phyloP scores from a whole-genome alignment of 148 eudicot species.

The Heliosperma pusillum region DNA sequence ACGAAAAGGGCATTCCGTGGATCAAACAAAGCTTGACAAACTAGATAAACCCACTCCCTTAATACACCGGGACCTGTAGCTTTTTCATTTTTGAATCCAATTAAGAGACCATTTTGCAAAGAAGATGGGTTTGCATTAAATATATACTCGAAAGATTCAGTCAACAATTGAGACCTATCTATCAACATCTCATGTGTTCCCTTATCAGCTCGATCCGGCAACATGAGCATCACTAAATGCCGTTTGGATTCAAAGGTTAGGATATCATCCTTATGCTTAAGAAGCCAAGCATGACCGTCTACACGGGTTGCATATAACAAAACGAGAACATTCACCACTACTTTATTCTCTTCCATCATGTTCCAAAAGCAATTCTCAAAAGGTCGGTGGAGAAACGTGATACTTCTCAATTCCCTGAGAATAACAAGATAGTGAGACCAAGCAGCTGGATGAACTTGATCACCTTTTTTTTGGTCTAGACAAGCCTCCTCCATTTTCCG shows the following conservation, averaged over 20 bases:
- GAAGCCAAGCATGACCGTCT: slow-evolving; percentile 68
- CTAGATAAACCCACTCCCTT: slow-evolving; percentile 90
- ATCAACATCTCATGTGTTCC: slow-evolving; percentile 88
- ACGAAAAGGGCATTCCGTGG: slow-evolving; percentile 80
- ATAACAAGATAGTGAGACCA: slow-evolving; percentile 62
- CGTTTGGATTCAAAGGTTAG: slow-evolving; percentile 75
- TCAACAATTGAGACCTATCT: slow-evolving; percentile 70
- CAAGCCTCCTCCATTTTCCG: slow-evolving; percentile 33
- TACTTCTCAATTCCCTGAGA: slow-evolving; percentile 54
- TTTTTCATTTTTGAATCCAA: slow-evolving; percentile 90
- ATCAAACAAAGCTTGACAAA: slow-evolving; percentile 76
- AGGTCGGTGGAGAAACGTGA: slow-evolving; percentile 39
- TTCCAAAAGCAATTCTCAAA: slow-evolving; percentile 50
- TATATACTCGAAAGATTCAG: slow-evolving; percentile 85
- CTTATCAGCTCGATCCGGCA: slow-evolving; percentile 74
- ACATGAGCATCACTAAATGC: slow-evolving; percentile 71
- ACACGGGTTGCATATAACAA: slow-evolving; percentile 45
- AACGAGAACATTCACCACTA: slow-evolving; percentile 42
- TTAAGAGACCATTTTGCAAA: slow-evolving; percentile 60
- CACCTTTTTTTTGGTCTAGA: slow-evolving; percentile 27
- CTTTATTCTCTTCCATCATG: slow-evolving; percentile 45
- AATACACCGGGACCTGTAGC: slow-evolving; percentile 95
- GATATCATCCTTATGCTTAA: slow-evolving; percentile 57
- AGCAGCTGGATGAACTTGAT: slow-evolving; percentile 22
- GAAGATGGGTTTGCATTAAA: slow-evolving; percentile 41